Evolutionary conservation across 176 grass and related monocot species (phyloP).

Genomic region (Calamus simplicifolius): DNA sequence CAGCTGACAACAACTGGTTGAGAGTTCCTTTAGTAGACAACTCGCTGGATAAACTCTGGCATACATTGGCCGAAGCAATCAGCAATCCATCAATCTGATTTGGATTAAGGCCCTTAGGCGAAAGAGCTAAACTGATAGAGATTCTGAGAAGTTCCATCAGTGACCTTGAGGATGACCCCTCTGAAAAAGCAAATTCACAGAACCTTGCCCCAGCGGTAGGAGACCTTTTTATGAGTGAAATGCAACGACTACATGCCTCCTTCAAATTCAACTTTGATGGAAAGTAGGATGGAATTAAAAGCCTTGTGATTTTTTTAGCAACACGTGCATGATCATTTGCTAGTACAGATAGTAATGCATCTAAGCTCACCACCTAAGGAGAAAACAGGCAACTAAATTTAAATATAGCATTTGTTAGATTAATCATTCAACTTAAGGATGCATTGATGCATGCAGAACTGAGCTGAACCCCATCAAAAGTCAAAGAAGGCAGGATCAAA

Average conservation of each 20-base stretch:
- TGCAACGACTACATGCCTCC: slow-evolving; percentile 64
- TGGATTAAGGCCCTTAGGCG: slow-evolving; percentile 43
- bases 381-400: slow-evolving; percentile 19
- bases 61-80: slow-evolving; percentile 61
- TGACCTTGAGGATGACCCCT: slow-evolving; percentile 61
- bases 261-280: slow-evolving; percentile 60
- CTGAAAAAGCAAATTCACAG: slow-evolving; percentile 78
- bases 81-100: slow-evolving; percentile 74
- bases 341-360: slow-evolving; percentile 56
- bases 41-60: slow-evolving; percentile 50
- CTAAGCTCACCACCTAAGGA: slow-evolving; percentile 62
- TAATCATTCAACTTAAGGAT: too few relatives aligned
- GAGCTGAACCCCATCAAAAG: too few relatives aligned
- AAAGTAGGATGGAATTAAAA: slow-evolving; percentile 84
- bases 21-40: slow-evolving; percentile 38
- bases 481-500: neutral
- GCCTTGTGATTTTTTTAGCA: slow-evolving; percentile 84
- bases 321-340: slow-evolving; percentile 75
- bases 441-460: too few relatives aligned
- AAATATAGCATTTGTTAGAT: too few relatives aligned
- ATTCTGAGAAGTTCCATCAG: slow-evolving; percentile 52
- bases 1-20: slow-evolving; percentile 46
- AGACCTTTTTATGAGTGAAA: slow-evolving; percentile 71
- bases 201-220: slow-evolving; percentile 79
- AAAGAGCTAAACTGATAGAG: slow-evolving; percentile 52